Base-by-base conservation (phyloP, 345 rosid genomes). In the Camelina neglecta region DNA sequence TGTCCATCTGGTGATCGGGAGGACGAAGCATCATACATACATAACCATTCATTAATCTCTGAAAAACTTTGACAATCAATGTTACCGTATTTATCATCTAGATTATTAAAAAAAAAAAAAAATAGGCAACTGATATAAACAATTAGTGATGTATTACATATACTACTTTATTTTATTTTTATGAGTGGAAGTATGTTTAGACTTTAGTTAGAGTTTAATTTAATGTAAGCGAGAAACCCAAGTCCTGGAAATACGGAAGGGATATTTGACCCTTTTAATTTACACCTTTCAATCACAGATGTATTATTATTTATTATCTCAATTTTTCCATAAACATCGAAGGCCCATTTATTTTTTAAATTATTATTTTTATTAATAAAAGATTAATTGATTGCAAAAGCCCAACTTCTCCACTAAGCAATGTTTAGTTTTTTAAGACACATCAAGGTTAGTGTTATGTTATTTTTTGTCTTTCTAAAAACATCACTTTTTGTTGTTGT, bases 181-280 rank as follows among this genome's bases (percentile, higher is more conserved):
- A 39, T 47, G 6, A 38, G 16, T 45, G 49, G 42, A 33, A 45
- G 31, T 26, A 39, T 51, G 48, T 41, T 54, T 54, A 24, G 20
- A 69, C 31, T 68, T 55, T 39, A 76, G 38, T 55, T 39, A 76
- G 53, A 64, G 59, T 8, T 65, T 38, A 71, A 65, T 1, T 39
- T 38, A 77, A 71, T 7, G 36, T 13, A 36, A 38, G 76, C 72
- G 76, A 65, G 73, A 49, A 71, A 77, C 76, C 81, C 81, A 29
- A 77, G 76, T 65, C 81, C 76, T 38, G 72, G 29, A 71, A 71
- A 71, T 65, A 77, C 72, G 81, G 76, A 71, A 77, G 81, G 81
- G 71, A 77, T 65, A 77, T 65, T 65, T 77, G 72, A 77, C 81
- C 41, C 61, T 77, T 77, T 58, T 65, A 57, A 65, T 71, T 64